Base-by-base conservation (phyloP, 2,329 filamentous ascomycete genomes). In the Pseudopithomyces maydicus region DNA sequence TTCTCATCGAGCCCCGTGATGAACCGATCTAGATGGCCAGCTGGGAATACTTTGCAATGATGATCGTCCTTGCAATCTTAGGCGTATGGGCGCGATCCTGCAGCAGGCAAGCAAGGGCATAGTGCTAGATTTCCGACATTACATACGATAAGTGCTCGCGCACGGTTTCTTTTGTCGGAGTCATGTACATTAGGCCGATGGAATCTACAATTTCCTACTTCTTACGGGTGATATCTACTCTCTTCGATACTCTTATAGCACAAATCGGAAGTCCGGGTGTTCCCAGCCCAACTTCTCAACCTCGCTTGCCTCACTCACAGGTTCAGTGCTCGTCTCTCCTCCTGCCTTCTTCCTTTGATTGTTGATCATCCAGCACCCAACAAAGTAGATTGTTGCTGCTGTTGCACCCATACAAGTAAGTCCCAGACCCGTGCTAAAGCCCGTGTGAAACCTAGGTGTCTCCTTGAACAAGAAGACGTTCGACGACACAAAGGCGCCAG, bases 1-100 rank as follows among this genome's bases (percentile, higher is more conserved):
- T 94, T 3, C 73, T 94, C 72, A 90, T 94, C 71, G 72, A 75
- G 66, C 72, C 72, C 5, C 66, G 72, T 29, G 72, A 75, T 44
- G 72, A 75, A 61, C 72, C 72, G n/a, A 75, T 75, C 19, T 74
- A 54, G 17, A 17, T n/a, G 3, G 8, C 6, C 22, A 36, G 29
- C 26, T 39, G 17, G 5, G 42, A 2, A 3, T 15, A 3, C 26
- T 41, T 29, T 23, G 3, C 14, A 10, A 11, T 19, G 17, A 33
- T 23, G 41, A 38, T 3, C 26, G 17, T 19, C 22, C 26, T 32
- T 15, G 26, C 22, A 39, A 29, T 32, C 3, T 12, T 26, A 11
- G 17, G 49, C 26, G 49, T 44, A 35, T 35, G 29, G 41, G 42
- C n/a, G 35, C 23, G 26, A 17, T 35, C 6, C 7, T 38, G 15